Evolutionary conservation across 148 eudicot genomes (phyloP).

Genomic region (Persicaria tinctoria): DNA sequence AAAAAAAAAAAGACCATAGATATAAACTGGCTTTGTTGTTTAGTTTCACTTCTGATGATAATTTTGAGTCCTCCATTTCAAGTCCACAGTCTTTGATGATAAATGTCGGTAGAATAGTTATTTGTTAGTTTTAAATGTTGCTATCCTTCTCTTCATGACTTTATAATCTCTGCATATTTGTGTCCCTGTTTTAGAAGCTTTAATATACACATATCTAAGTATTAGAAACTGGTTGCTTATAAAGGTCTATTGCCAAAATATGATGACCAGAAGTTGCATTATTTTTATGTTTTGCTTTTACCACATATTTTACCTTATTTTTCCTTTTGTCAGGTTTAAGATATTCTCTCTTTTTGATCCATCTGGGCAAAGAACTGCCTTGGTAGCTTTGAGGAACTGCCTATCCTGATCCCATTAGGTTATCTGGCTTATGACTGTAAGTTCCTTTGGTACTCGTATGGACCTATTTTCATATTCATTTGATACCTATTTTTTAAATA

Average conservation of each 20-base stretch:
- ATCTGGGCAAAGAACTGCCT: conserved; percentile 77
- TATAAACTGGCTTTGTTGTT: neutral
- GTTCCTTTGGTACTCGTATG: conserved; percentile 18
- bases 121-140: neutral
- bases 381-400: conserved; percentile 93
- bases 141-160: neutral
- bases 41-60: neutral
- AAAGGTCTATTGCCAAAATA: neutral
- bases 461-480: neutral
- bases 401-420: conserved; percentile 79
- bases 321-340: conserved; percentile 65
- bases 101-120: neutral
- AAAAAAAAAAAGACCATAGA: neutral
- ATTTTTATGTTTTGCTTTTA: neutral
- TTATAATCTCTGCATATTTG: neutral
- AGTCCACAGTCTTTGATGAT: neutral
- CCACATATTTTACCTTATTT: too few species aligned
- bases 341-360: conserved; percentile 80
- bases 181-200: neutral
- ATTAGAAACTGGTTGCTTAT: neutral
- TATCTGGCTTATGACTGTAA: conserved; percentile 94
- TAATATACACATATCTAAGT: neutral
- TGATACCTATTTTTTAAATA: neutral
- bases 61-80: neutral
- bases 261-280: neutral